These are phyloP conservation scores for Glonium stellatum DNA, from an alignment of 495 filamentous ascomycete genomes.

Conservation along the genomic window DNA sequence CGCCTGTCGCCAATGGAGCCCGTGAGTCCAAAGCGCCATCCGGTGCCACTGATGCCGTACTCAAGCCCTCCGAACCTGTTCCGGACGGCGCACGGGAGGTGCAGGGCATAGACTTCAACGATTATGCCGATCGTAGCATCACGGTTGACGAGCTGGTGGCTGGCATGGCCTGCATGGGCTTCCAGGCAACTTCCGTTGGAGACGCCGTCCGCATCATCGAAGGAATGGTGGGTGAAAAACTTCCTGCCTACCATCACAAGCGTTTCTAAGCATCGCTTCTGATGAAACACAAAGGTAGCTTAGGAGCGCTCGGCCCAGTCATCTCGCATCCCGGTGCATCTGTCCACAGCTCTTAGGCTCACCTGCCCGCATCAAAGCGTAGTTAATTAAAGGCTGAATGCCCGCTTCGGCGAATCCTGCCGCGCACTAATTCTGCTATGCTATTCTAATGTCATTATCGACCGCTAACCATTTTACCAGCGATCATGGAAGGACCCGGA, in stretches of 20 bases:
- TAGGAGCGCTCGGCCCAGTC: too few relatives aligned
- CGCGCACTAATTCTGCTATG: too few relatives aligned
- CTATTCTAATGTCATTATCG: background rate
- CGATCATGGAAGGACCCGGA: slow-evolving; percentile 68
- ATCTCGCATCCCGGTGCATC: too few relatives aligned
- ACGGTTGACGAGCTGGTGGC: slow-evolving; percentile 76
- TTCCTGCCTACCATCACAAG: too few relatives aligned
- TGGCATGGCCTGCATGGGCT: slow-evolving; percentile 82
- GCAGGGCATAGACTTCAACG: slow-evolving; percentile 83
- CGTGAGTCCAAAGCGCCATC: slow-evolving; percentile 42
- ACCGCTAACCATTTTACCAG: slow-evolving; percentile 38
- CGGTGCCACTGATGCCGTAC: slow-evolving; percentile 71
- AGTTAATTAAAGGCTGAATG: too few relatives aligned
- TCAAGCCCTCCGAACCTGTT: slow-evolving; percentile 80
- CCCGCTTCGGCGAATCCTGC: too few relatives aligned
- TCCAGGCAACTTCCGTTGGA: slow-evolving; percentile 80
- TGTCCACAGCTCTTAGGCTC: too few relatives aligned
- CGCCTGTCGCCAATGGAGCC: slow-evolving; percentile 6
- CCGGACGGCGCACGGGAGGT: slow-evolving; percentile 67
- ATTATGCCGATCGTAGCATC: slow-evolving; percentile 62
- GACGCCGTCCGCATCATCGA: slow-evolving; percentile 85
- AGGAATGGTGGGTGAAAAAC: slow-evolving; percentile 68
- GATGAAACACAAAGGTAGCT: too few relatives aligned
- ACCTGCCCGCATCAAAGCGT: too few relatives aligned
- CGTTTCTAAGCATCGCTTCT: too few relatives aligned